phyloP scores from a whole-genome alignment of 371 early-diverging fungal genomes.

The Chytridiales sp. region DNA sequence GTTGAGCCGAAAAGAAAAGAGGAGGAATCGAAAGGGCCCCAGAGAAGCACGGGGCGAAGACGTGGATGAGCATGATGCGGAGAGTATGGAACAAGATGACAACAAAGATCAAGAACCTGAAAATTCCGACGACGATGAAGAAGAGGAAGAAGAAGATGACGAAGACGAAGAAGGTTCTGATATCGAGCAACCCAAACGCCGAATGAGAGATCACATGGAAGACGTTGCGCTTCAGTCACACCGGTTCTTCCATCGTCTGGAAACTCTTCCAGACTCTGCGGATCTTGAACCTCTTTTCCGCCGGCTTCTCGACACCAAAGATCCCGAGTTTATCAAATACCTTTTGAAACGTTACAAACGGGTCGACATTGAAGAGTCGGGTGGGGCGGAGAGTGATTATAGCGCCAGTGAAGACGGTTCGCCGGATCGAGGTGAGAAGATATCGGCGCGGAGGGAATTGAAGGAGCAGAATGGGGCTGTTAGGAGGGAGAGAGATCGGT shows the following conservation, averaged over 20 bases:
- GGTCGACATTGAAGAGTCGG: slow-evolving; percentile 5
- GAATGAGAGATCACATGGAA: slow-evolving; percentile 21
- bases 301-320: slow-evolving; percentile 26
- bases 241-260: slow-evolving; percentile 23
- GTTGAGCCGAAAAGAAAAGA: slow-evolving; percentile 27
- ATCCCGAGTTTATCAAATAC: slow-evolving; percentile 36
- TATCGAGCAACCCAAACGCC: neutral
- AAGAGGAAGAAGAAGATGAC: slow-evolving; percentile 23
- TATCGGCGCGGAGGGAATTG: too few relatives aligned
- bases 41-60: slow-evolving; percentile 11
- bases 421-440: neutral
- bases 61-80: slow-evolving; percentile 1
- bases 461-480: slow-evolving; percentile 31
- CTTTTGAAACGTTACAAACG: slow-evolving; percentile 31
- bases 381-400: slow-evolving; percentile 23
- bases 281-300: slow-evolving; percentile 25
- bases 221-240: slow-evolving; percentile 23
- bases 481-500: too few relatives aligned
- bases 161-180: slow-evolving; percentile 9
- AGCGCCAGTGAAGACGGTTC: slow-evolving; percentile 3
- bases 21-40: slow-evolving; percentile 11
- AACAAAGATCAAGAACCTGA: slow-evolving; percentile 25
- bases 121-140: slow-evolving; percentile 28
- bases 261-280: slow-evolving; percentile 16
- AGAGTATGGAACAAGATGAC: slow-evolving; percentile 12